Evolutionary conservation across 2,329 filamentous ascomycete genomes (phyloP), one percentile per base, ranked within the genome.

Genomic region (Venturia nashicola): DNA sequence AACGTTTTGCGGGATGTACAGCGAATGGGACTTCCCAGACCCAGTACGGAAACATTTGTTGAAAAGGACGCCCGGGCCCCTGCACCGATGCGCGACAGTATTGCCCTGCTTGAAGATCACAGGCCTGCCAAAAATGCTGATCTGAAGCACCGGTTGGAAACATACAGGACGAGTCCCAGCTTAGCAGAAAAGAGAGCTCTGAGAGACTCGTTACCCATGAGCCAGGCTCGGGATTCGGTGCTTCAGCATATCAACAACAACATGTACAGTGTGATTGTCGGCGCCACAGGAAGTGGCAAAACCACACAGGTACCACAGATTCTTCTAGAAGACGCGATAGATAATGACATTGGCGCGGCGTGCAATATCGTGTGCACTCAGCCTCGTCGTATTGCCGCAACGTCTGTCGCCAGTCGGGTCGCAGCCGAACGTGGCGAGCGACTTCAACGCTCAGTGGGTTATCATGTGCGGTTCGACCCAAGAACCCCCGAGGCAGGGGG

Each of bases 341-440:
- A 70, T 6, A 65, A 67, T 5, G 75, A 74, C 2, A 61, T 65
- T 9, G 79, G 78, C n/a, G 74, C 72, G 6, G 62, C 67, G 32
- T 82, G 80, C 68, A 79, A 79, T 64, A 74, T 82, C 61, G 73
- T 82, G 8, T 81, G 79, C 66, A 79, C 80, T 5, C 80, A 82
- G 64, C 78, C 78, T 32, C 74, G 79, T 57, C 73, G 78, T 12
- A 76, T 81, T 54, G 79, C 78, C 20, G 78, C 79, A 18, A 77
- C 72, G 2, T 76, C 78, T 9, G 75, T 81, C 5, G 78, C 79
- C n/a, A 67, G 69, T 7, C 74, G 78, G 51, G 79, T 83, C 44
- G 78, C 80, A 11, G 67, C 67, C 18, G 80, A 82, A 71, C 72
- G 78, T 64, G 70, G 72, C 32, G 76, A 80, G 65, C 32, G 51